phyloP scores from a whole-genome alignment of 1,139 yeast species.

The Yamadazyma dendronema region DNA sequence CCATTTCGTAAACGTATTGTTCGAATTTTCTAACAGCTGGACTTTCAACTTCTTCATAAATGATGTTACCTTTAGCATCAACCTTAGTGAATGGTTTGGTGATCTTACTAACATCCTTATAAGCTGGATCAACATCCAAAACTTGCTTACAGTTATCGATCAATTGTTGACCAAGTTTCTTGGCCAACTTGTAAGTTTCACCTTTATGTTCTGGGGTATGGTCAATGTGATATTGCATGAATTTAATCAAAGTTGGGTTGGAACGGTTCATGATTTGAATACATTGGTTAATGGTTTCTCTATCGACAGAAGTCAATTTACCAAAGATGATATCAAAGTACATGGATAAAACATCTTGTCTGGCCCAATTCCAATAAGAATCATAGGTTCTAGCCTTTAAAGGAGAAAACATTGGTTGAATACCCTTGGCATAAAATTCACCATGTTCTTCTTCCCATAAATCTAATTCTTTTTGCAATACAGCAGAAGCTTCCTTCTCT shows the following conservation, averaged over 20 bases:
- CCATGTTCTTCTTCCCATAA: constrained; percentile 95
- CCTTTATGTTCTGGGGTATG: constrained; percentile 89
- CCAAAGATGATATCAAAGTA: constrained; percentile 96
- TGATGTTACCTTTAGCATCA: constrained; percentile 83
- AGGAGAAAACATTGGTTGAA: constrained; percentile 84
- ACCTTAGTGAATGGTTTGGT: constrained; percentile 92
- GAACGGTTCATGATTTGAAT: constrained; percentile 97
- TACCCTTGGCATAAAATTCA: constrained; percentile 89
- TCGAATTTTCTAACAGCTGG: constrained; percentile 92
- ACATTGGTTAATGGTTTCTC: constrained; percentile 95
- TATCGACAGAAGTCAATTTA: constrained; percentile 81
- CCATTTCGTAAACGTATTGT: constrained; percentile 95
- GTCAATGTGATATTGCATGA: constrained; percentile 96
- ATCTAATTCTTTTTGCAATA: constrained; percentile 86
- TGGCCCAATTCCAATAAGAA: constrained; percentile 99
- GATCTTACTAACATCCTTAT: constrained; percentile 90
- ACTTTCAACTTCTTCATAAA: constrained; percentile 81
- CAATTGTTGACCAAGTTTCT: constrained; percentile 86
- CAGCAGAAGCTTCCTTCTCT: constrained; percentile 83
- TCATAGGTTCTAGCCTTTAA: constrained; percentile 95
- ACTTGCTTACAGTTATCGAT: constrained; percentile 95
- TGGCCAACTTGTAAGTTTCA: constrained; percentile 84
- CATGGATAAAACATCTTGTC: constrained; percentile 93
- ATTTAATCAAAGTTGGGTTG: constrained; percentile 87
- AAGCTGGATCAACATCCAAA: constrained; percentile 78